Base-by-base conservation (phyloP, 2,329 filamentous ascomycete genomes). In the Cyphellophora attinorum region DNA sequence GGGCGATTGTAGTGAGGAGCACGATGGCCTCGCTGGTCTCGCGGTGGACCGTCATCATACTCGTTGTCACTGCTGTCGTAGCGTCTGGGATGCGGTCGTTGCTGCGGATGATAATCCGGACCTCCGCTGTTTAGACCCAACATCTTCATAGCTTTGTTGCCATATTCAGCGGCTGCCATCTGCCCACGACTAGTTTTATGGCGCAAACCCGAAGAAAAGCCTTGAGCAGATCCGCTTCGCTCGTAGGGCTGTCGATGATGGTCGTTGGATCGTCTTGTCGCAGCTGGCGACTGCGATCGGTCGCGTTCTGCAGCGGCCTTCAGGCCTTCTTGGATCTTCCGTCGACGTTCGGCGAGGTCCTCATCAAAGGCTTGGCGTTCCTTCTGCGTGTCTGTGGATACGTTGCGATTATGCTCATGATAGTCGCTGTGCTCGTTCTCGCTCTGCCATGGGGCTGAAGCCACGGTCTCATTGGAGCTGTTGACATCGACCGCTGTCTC, bases 351-450 rank as follows among this genome's bases (percentile, higher is more conserved):
- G 2, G 65, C 65, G 11, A 69, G 51, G 41, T 68, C 65, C 21
- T 58, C 59, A 6, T 58, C 64, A 37, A 69, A 65, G 17, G 62
- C 63, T 38, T 65, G 60, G 12, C 62, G 59, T 40, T 69, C 65
- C 34, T 54, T 56, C 44, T 67, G 59, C 3, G 65, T 68, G 40
- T 68, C 65, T 2, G 61, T 62, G 41, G 65, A 69, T 11, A 53
- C 8, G 21, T 25, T 25, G n/a, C 21, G 21, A 25, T 8, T n/a
- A 25, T 25, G 21, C 8, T n/a, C n/a, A 8, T 25, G 21, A n/a
- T n/a, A 28, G 13, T 37, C 32, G 6, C 30, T 31, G 23, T 34
- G 25, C n/a, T 25, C 21, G n/a, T 25, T n/a, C n/a, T 25, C 8
- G 8, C 8, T n/a, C 8, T n/a, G 8, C 21, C 21, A 25, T 8